A percentile compares a stretch with the other conserved stretches of the same genome.
Evolutionary conservation across 805 yeast species (phyloP).

Genomic region (Starmerella vitae): DNA sequence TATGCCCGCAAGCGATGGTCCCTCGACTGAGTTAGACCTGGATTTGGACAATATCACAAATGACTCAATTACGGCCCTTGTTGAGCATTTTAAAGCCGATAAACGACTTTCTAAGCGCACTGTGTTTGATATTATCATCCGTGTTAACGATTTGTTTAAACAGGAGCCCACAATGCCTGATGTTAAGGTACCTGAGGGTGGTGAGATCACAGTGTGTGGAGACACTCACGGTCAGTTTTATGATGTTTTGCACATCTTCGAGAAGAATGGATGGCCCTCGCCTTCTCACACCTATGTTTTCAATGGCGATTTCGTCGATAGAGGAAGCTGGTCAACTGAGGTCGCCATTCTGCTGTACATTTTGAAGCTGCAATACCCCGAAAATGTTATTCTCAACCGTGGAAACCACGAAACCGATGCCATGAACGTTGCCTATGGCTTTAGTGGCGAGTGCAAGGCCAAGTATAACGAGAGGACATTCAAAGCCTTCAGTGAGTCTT

Average conservation of each 20-base stretch:
- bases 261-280: slow-evolving; percentile 54
- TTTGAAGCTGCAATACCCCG: slow-evolving; percentile 65
- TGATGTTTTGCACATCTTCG: slow-evolving; percentile 72
- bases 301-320: slow-evolving; percentile 95
- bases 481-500: slow-evolving; percentile 72
- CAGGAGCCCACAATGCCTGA: slow-evolving; percentile 68
- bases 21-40: slow-evolving; percentile 38
- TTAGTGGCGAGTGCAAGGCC: slow-evolving; percentile 86
- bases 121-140: slow-evolving; percentile 67
- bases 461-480: slow-evolving; percentile 74
- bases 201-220: slow-evolving; percentile 75
- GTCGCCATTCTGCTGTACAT: slow-evolving; percentile 72
- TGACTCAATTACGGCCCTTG: slow-evolving; percentile 48
- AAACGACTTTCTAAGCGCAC: slow-evolving; percentile 66
- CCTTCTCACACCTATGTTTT: slow-evolving; percentile 63
- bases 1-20: slow-evolving; percentile 33
- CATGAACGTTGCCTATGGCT: slow-evolving; percentile 94
- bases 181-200: slow-evolving; percentile 30
- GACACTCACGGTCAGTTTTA: slow-evolving; percentile 96
- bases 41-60: slow-evolving; percentile 36
- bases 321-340: slow-evolving; percentile 98
- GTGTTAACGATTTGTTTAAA: slow-evolving; percentile 49
- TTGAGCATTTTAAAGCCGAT: slow-evolving; percentile 59
- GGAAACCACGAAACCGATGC: slow-evolving; percentile 96
- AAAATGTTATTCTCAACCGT: slow-evolving; percentile 59